phyloP scores from a whole-genome alignment of 2,329 filamentous ascomycete genomes.

The Trichophyton simii region DNA sequence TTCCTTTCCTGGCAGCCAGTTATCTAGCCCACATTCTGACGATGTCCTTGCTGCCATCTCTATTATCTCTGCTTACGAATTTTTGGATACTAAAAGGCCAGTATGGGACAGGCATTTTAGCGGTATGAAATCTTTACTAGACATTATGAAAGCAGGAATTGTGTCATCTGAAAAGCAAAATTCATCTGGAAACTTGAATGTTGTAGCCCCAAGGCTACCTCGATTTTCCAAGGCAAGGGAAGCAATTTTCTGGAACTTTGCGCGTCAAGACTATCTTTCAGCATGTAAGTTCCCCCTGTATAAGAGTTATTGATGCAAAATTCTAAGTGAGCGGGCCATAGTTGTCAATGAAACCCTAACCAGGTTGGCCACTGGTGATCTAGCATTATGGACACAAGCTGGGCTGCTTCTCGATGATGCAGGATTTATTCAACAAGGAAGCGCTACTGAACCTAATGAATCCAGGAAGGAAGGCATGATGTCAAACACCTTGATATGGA shows the following conservation, averaged over 20 bases:
- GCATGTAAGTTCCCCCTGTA: constrained; percentile 37
- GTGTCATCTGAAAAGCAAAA: not conserved
- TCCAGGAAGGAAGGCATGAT: constrained; percentile 51
- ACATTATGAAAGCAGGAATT: constrained; percentile 25
- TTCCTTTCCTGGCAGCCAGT: constrained; percentile 30
- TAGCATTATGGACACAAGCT: constrained; percentile 52
- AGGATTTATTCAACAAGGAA: constrained; percentile 39
- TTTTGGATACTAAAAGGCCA: constrained; percentile 50
- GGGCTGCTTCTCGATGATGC: constrained; percentile 46
- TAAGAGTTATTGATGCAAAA: not conserved
- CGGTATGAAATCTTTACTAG: constrained; percentile 51
- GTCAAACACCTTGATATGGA: constrained; percentile 53
- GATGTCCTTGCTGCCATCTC: constrained; percentile 53
- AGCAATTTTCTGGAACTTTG: constrained; percentile 57
- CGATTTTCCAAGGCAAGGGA: constrained; percentile 44
- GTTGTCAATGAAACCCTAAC: constrained; percentile 48
- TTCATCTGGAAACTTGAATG: not conserved
- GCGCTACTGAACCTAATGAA: constrained; percentile 22
- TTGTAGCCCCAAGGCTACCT: constrained; percentile 22
- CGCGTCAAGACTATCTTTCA: constrained; percentile 52
- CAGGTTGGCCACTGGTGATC: constrained; percentile 48
- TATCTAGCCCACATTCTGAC: constrained; percentile 36
- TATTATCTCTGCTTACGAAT: constrained; percentile 55
- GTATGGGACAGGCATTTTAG: constrained; percentile 55
- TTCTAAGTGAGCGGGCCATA: constrained; percentile 9